Evolutionary conservation across 140 eudicot genomes (phyloP).

Genomic region (Erigeron philadelphicus): DNA sequence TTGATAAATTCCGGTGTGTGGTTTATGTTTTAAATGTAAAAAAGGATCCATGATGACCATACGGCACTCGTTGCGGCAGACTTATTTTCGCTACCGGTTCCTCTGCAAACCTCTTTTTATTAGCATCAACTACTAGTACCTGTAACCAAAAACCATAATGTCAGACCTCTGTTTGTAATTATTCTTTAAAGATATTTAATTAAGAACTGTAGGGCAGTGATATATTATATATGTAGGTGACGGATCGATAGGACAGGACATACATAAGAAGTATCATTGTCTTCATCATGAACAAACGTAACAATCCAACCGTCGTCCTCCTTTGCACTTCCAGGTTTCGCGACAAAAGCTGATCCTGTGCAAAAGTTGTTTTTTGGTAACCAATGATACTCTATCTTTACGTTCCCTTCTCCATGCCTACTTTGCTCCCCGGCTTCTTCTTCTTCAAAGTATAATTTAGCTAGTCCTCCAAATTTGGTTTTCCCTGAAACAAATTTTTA

Average conservation of each 20-base stretch:
- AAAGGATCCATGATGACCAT: constrained; percentile 38
- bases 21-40: constrained; percentile 12
- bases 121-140: constrained; percentile 34
- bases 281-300: constrained; percentile 36
- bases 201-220: not conserved
- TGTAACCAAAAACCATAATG: not conserved
- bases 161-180: not conserved
- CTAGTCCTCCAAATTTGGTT: constrained; percentile 33
- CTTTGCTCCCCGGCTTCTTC: constrained; percentile 12
- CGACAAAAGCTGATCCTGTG: constrained; percentile 28
- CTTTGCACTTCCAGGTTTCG: constrained; percentile 14
- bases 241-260: not conserved
- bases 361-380: constrained; percentile 27
- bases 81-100: constrained; percentile 26
- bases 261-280: constrained; percentile 23
- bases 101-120: constrained; percentile 11
- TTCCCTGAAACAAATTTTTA: constrained; percentile 21
- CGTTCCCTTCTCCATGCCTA: not conserved
- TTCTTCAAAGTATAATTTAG: constrained; percentile 31
- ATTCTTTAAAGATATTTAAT: not conserved
- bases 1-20: not conserved
- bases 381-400: constrained; percentile 29
- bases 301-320: constrained; percentile 45
- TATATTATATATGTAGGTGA: not conserved
- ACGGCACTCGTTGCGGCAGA: constrained; percentile 32